Percentiles rank a stretch among this genome's conserved stretches.
These are phyloP conservation scores for Pyrenopolyporus hunteri DNA, from an alignment of 495 filamentous ascomycete species.

Conservation along the genomic window DNA sequence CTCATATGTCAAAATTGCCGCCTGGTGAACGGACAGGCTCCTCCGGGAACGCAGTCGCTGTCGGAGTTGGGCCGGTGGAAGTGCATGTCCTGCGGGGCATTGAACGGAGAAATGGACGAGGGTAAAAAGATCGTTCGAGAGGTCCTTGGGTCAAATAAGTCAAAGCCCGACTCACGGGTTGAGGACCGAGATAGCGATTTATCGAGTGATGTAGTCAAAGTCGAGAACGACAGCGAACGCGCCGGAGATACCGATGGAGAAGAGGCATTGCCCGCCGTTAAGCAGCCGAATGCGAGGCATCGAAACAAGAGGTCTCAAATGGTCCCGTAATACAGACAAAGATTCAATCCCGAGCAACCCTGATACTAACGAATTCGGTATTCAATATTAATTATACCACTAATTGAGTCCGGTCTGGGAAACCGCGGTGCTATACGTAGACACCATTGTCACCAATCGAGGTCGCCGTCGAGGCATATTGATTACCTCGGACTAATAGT, in stretches of 20 bases:
- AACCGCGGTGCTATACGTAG: no score
- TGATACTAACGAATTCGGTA: background rate
- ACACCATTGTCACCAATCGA: no score
- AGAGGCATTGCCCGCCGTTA: conserved; percentile 7
- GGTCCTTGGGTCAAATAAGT: conserved; percentile 46
- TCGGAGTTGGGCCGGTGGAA: conserved; percentile 88
- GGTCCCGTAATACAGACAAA: conserved; percentile 34
- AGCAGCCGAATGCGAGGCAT: conserved; percentile 17
- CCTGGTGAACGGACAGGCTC: conserved; percentile 94
- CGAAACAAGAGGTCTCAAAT: conserved; percentile 41
- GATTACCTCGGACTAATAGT: no score
- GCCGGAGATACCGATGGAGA: conserved; percentile 26
- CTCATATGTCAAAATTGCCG: conserved; percentile 84
- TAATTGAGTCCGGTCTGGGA: background rate
- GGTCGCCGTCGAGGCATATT: no score
- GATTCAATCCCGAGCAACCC: background rate
- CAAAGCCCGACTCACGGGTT: conserved; percentile 14
- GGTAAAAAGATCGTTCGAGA: conserved; percentile 64
- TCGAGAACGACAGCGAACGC: conserved; percentile 45
- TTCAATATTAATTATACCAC: background rate
- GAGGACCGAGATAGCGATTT: conserved; percentile 43
- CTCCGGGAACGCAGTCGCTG: conserved; percentile 78
- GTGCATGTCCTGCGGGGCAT: conserved; percentile 81
- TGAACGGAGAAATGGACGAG: conserved; percentile 81
- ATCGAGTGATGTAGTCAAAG: conserved; percentile 48